These are phyloP conservation scores for Penicillium sp. DNA, from an alignment of 2,329 filamentous ascomycete genomes.

Conservation along the genomic window DNA sequence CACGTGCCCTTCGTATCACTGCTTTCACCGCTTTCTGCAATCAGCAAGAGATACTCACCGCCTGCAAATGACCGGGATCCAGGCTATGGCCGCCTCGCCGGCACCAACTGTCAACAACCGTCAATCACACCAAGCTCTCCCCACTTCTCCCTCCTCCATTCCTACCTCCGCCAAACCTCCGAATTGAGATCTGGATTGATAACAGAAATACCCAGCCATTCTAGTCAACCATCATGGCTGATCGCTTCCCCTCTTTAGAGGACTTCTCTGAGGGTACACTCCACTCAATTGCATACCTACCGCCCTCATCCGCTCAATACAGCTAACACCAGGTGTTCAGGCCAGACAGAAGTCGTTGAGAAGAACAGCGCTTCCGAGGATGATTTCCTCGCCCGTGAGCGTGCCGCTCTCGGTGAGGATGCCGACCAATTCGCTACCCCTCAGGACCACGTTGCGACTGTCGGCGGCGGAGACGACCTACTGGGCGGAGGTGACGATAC, in stretches of 20 bases:
- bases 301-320: conserved; percentile 26
- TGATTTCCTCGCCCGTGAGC: conserved; percentile 91
- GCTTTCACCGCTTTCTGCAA: too few relatives aligned
- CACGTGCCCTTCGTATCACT: too few relatives aligned
- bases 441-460: conserved; percentile 64
- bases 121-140: neutral
- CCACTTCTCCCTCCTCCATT: neutral
- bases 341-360: conserved; percentile 41
- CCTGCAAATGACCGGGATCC: conserved; percentile 12
- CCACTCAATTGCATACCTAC: conserved; percentile 25
- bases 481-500: conserved; percentile 57
- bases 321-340: conserved; percentile 35
- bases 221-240: conserved; percentile 62
- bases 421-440: conserved; percentile 84
- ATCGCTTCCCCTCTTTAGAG: conserved; percentile 77
- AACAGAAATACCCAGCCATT: conserved; percentile 13
- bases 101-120: conserved; percentile 30
- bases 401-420: conserved; percentile 87
- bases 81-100: conserved; percentile 23
- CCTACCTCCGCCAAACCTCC: neutral
- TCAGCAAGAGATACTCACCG: conserved; percentile 16
- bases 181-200: conserved; percentile 1
- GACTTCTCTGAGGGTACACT: conserved; percentile 68
- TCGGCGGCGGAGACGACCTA: conserved; percentile 70
- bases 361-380: conserved; percentile 56